Evolutionary conservation across 2,329 filamentous ascomycete species (phyloP).

Genomic region (Aspergillus thermomutatus): DNA sequence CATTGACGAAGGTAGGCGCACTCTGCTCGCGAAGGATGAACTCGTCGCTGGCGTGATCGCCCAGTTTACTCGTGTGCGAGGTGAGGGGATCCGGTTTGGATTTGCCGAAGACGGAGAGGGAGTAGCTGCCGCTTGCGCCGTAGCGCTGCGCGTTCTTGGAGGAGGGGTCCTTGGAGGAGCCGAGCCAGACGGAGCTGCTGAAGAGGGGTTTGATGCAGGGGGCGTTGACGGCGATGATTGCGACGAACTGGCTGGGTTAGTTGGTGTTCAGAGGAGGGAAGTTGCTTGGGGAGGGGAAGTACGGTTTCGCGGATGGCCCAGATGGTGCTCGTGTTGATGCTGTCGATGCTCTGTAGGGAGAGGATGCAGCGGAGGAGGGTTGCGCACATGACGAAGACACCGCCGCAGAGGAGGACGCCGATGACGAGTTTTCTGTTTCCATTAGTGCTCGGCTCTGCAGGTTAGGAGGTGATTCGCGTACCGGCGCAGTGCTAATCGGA

Average conservation of each 20-base stretch:
- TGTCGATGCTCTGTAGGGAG: conserved; percentile 34
- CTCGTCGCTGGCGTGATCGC: conserved; percentile 9
- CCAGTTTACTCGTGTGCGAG: not conserved
- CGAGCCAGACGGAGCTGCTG: conserved; percentile 20
- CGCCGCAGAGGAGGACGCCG: conserved; percentile 41
- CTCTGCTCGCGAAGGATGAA: conserved; percentile 6
- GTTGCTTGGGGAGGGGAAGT: not conserved
- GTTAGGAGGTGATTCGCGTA: conserved; percentile 3
- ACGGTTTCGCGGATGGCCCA: conserved; percentile 46
- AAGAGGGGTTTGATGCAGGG: conserved; percentile 43
- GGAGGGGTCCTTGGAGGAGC: conserved; percentile 9
- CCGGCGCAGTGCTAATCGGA: conserved; percentile 35
- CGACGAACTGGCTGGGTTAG: conserved; percentile 36
- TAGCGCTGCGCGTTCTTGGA: not conserved
- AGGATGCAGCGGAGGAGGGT: conserved; percentile 43
- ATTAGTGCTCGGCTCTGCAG: not conserved
- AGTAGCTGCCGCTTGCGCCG: conserved; percentile 5
- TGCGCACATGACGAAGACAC: conserved; percentile 45
- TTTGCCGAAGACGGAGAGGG: conserved; percentile 5
- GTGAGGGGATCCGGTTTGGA: conserved; percentile 7
- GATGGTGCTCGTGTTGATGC: conserved; percentile 40
- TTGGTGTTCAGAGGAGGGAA: not conserved
- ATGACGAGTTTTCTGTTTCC: conserved; percentile 35
- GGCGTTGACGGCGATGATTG: conserved; percentile 44
- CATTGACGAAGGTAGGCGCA: not conserved